phyloP scores from a whole-genome alignment of 768 basidiomycete genomes.

The Russula earlei region DNA sequence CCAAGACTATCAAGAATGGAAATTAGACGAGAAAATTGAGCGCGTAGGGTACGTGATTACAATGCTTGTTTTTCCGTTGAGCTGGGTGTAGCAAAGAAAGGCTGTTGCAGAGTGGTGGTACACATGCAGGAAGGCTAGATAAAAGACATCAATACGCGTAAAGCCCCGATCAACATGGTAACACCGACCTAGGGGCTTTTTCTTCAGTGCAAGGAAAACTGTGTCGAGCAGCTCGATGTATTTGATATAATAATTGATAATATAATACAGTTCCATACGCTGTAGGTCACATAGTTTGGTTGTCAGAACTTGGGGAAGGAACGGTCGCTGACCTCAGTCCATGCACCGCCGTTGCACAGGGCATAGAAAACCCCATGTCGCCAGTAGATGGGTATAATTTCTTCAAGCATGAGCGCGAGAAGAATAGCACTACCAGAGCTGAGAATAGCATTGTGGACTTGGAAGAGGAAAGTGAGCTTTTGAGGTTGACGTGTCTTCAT shows the following conservation, averaged over 20 bases:
- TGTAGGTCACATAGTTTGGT: slow-evolving; percentile 25
- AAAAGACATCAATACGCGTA: neutral
- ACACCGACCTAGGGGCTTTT: slow-evolving; percentile 84
- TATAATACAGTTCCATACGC: slow-evolving; percentile 94
- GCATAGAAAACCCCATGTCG: slow-evolving; percentile 63
- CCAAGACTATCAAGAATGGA: slow-evolving; percentile 68
- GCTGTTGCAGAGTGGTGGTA: slow-evolving; percentile 99
- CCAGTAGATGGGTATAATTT: slow-evolving; percentile 73
- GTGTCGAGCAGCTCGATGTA: slow-evolving; percentile 96
- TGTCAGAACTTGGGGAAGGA: neutral
- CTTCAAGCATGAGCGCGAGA: slow-evolving; percentile 84
- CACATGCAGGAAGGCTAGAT: slow-evolving; percentile 87
- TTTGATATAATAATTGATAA: slow-evolving; percentile 99
- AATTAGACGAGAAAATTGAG: neutral
- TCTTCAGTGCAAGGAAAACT: slow-evolving; percentile 94
- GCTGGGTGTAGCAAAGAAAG: slow-evolving; percentile 85
- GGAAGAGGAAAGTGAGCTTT: slow-evolving; percentile 78
- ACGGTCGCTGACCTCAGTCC: slow-evolving; percentile 67
- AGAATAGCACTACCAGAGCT: slow-evolving; percentile 77
- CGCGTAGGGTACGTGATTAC: slow-evolving; percentile 30
- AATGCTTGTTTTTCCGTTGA: slow-evolving; percentile 90
- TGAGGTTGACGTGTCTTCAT: slow-evolving; percentile 72
- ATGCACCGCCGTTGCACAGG: slow-evolving; percentile 68
- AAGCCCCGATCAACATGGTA: neutral
- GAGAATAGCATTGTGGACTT: slow-evolving; percentile 84